phyloP scores from a whole-genome alignment of 2,329 filamentous ascomycete genomes.

The Colletotrichum chrysophilum region DNA sequence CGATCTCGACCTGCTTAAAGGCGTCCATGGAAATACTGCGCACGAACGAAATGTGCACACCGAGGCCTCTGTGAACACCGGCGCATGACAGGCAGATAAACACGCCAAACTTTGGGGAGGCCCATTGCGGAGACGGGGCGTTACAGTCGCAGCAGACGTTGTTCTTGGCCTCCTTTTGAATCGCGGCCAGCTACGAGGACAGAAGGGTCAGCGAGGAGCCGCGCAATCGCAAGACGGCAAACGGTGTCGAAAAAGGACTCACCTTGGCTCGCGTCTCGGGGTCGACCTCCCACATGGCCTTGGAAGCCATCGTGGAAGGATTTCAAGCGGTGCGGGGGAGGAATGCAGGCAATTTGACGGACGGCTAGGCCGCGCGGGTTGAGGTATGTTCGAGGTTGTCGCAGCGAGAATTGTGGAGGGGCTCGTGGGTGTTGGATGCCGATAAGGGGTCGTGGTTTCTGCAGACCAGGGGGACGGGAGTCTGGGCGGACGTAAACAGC shows the following conservation, averaged over 20 bases:
- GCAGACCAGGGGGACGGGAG: constrained; percentile 1
- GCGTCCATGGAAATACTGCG: constrained; percentile 98
- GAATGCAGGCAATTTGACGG: background rate
- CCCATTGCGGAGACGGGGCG: constrained; percentile 97
- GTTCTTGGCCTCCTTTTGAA: constrained; percentile 91
- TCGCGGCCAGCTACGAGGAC: constrained; percentile 74
- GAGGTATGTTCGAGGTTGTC: constrained; percentile 5
- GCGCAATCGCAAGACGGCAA: background rate
- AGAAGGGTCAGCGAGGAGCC: constrained; percentile 5
- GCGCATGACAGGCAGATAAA: constrained; percentile 98
- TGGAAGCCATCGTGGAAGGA: constrained; percentile 62
- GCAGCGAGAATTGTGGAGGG: constrained; percentile 18
- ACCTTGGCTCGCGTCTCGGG: constrained; percentile 97
- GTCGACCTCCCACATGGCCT: constrained; percentile 98
- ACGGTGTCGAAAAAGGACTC: constrained; percentile 27
- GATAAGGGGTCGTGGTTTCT: constrained; percentile 18
- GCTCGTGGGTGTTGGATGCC: constrained; percentile 1
- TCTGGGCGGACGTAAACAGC: constrained; percentile 4
- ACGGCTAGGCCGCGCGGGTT: background rate
- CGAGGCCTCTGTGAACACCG: constrained; percentile 90
- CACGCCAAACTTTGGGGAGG: constrained; percentile 94
- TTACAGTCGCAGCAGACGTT: constrained; percentile 93
- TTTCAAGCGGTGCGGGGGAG: background rate
- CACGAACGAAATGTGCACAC: constrained; percentile 98
- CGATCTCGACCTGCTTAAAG: constrained; percentile 91